phyloP scores from a whole-genome alignment of 805 yeast genomes.

The Yarrowia yakushimensis region DNA sequence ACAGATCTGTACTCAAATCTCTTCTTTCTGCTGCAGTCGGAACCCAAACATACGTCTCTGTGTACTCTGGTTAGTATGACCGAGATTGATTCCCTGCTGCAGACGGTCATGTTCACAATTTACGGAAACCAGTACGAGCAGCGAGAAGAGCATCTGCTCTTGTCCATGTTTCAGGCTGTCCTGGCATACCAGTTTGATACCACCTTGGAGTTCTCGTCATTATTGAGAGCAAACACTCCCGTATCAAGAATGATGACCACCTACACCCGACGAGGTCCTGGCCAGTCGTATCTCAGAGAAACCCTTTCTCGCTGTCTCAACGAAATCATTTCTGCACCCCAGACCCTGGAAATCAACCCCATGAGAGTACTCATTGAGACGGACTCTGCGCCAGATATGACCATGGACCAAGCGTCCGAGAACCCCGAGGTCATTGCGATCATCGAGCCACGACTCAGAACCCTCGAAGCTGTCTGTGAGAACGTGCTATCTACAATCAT shows the following conservation, averaged over 20 bases:
- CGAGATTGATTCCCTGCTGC: conserved; percentile 41
- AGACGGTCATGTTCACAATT: conserved; percentile 42
- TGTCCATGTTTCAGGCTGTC: conserved; percentile 41
- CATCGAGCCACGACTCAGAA: conserved; percentile 25
- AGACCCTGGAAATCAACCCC: conserved; percentile 39
- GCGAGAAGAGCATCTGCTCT: conserved; percentile 41
- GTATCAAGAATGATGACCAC: conserved; percentile 43
- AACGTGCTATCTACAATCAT: conserved; percentile 51
- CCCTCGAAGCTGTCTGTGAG: conserved; percentile 11
- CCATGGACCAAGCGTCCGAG: conserved; percentile 36
- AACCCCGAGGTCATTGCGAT: conserved; percentile 36
- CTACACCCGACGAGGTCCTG: conserved; percentile 42
- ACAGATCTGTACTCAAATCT: conserved; percentile 38
- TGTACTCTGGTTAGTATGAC: conserved; percentile 37
- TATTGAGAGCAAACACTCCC: conserved; percentile 42
- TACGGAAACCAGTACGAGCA: conserved; percentile 44
- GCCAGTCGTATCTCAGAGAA: conserved; percentile 39
- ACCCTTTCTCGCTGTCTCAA: conserved; percentile 35
- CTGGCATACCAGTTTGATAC: conserved; percentile 40
- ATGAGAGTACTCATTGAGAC: conserved; percentile 36
- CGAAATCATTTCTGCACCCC: conserved; percentile 33
- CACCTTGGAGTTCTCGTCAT: conserved; percentile 38
- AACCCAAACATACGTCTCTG: conserved; percentile 39
- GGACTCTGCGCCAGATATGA: conserved; percentile 28
- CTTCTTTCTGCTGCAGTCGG: conserved; percentile 40